These are phyloP conservation scores for Olyra latifolia DNA, from an alignment of 176 grass and related monocot species.

Conservation along the genomic window DNA sequence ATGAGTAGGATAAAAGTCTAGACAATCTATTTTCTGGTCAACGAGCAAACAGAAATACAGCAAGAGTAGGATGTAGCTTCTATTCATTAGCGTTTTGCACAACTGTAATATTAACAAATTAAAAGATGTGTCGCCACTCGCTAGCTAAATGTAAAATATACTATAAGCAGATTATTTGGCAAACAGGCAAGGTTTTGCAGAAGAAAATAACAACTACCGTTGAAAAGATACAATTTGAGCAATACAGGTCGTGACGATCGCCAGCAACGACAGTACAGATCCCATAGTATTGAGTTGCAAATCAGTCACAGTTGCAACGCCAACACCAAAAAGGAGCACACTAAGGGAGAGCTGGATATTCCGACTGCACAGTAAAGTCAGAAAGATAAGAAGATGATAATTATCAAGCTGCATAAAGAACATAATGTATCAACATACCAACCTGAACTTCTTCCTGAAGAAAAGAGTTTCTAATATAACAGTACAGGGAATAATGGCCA, in stretches of 20 bases:
- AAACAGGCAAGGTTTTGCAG: neutral
- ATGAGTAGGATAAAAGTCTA: neutral
- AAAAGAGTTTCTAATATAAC: slow-evolving; percentile 97
- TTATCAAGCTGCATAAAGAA: neutral
- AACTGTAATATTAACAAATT: neutral
- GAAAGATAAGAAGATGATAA: slow-evolving; percentile 21
- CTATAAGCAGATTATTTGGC: slow-evolving; percentile 1
- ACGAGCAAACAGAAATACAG: slow-evolving; percentile 9
- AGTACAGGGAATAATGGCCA: slow-evolving; percentile 96
- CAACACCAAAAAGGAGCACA: slow-evolving; percentile 92
- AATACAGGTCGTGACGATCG: slow-evolving; percentile 91
- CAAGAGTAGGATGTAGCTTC: neutral
- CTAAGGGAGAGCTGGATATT: slow-evolving; percentile 85
- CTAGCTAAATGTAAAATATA: slow-evolving; percentile 10
- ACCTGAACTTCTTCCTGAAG: slow-evolving; percentile 98
- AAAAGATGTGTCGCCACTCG: neutral
- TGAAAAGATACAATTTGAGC: slow-evolving; percentile 99
- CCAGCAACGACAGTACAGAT: slow-evolving; percentile 83
- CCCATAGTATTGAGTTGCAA: slow-evolving; percentile 91
- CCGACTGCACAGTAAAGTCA: slow-evolving; percentile 57
- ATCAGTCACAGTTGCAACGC: slow-evolving; percentile 98
- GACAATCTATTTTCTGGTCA: neutral
- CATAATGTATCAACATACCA: slow-evolving; percentile 27
- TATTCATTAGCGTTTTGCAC: neutral
- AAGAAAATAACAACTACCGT: slow-evolving; percentile 18